These are phyloP conservation scores for Cryptosporidium canis DNA, from an alignment of 169 alveolate species.

Conservation along the genomic window DNA sequence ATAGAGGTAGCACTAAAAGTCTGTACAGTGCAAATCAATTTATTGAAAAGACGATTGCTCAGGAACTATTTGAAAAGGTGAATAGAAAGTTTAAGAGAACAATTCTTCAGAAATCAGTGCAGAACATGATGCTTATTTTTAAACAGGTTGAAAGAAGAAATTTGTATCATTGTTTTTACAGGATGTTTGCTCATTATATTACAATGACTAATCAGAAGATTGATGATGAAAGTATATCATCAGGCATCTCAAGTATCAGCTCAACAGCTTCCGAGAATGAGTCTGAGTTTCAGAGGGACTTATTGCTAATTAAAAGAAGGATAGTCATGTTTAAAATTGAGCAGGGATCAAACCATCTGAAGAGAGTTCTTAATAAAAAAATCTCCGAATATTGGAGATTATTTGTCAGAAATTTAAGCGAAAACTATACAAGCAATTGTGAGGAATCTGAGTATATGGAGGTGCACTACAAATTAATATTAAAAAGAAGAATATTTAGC, in stretches of 20 bases:
- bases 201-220: background rate
- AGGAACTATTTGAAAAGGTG: conserved; percentile 36
- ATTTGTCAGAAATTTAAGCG: background rate
- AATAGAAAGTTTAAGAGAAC: conserved; percentile 22
- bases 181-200: background rate
- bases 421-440: background rate
- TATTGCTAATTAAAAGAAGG: conserved; percentile 17
- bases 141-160: background rate
- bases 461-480: background rate
- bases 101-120: background rate
- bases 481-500: background rate
- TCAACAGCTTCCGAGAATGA: background rate
- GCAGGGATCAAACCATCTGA: conserved; percentile 33
- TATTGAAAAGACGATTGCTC: conserved; percentile 58
- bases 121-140: background rate
- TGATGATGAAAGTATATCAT: background rate
- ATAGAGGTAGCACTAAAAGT: conserved; percentile 27
- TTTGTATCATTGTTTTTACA: conserved; percentile 12
- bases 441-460: conserved; percentile 2
- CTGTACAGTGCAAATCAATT: conserved; percentile 20
- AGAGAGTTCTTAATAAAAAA: conserved; percentile 7
- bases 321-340: conserved; percentile 41
- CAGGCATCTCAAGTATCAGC: background rate
- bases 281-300: background rate
- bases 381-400: conserved; percentile 13